Evolutionary conservation across 2,329 filamentous ascomycete species (phyloP).

Genomic region (Nemania sp.): DNA sequence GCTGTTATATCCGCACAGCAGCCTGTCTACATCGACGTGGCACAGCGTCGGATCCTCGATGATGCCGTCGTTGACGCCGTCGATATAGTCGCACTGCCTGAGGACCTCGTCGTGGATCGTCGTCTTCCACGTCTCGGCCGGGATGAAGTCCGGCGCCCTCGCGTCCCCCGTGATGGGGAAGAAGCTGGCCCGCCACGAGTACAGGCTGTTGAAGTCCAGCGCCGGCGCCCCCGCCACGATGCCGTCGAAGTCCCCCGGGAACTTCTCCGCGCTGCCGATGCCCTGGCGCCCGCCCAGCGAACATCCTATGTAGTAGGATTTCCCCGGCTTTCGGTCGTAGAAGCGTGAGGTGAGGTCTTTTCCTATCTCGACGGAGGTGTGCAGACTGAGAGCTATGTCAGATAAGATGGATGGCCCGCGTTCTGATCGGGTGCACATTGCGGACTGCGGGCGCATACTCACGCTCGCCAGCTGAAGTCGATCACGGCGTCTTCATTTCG

Average conservation of each 20-base stretch:
- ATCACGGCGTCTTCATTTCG: conserved; percentile 44
- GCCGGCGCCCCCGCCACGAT: conserved; percentile 56
- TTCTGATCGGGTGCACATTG: neutral
- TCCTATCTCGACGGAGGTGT: conserved; percentile 53
- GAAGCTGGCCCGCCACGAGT: conserved; percentile 48
- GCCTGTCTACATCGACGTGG: conserved; percentile 41
- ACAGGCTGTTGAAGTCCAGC: conserved; percentile 43
- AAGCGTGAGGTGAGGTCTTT: conserved; percentile 54
- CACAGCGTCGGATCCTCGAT: conserved; percentile 46
- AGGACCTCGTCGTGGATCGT: conserved; percentile 40
- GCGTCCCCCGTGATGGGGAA: conserved; percentile 47
- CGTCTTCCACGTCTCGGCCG: conserved; percentile 36
- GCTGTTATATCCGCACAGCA: conserved; percentile 40
- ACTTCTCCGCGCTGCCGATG: conserved; percentile 56
- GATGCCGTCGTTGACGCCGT: conserved; percentile 47
- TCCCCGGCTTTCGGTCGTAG: conserved; percentile 47
- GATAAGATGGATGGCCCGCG: neutral
- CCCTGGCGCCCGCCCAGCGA: conserved; percentile 65
- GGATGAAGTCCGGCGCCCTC: conserved; percentile 36
- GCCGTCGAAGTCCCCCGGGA: conserved; percentile 62
- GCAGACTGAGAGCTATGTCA: conserved; percentile 39
- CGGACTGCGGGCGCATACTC: neutral
- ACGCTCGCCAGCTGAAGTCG: conserved; percentile 44
- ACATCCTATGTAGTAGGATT: conserved; percentile 62
- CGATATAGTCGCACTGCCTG: conserved; percentile 47